These are phyloP conservation scores for Neotropicomus parvogracilis DNA, from an alignment of 1,284 basidiomycete genomes.

Conservation along the genomic window DNA sequence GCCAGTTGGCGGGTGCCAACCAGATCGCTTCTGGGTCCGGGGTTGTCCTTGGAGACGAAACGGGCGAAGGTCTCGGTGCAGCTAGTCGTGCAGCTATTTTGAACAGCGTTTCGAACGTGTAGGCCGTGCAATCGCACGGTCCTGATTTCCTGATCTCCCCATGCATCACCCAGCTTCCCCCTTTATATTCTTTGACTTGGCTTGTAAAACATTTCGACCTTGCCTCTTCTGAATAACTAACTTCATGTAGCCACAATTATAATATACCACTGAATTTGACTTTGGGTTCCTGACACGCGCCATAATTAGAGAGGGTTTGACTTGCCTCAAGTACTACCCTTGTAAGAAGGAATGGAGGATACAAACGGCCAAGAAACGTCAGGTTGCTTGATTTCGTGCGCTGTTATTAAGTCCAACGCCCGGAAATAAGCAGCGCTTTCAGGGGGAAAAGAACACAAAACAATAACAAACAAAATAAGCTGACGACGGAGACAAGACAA, in stretches of 20 bases:
- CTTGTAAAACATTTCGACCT: no score
- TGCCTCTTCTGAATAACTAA: no score
- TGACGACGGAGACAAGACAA: conserved; percentile 33
- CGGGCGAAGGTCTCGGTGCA: conserved; percentile 41
- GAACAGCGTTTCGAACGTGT: conserved; percentile 47
- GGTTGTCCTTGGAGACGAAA: conserved; percentile 39
- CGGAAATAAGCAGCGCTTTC: conserved; percentile 1
- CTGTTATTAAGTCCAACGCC: conserved; percentile 8
- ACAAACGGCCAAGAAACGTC: conserved; percentile 17
- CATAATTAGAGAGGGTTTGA: conserved; percentile 3
- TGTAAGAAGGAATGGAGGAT: conserved; percentile 6
- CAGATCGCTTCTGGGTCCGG: conserved; percentile 37
- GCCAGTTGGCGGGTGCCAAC: conserved; percentile 39
- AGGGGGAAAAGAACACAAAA: conserved; percentile 33
- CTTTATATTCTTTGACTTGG: not conserved
- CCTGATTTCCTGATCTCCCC: not conserved
- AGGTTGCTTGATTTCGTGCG: conserved; percentile 12
- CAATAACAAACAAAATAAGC: conserved; percentile 30
- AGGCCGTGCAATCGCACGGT: conserved; percentile 10
- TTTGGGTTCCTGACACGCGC: not conserved
- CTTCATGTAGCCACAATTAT: not conserved
- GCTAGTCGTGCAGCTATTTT: conserved; percentile 53
- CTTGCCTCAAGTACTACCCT: conserved; percentile 9
- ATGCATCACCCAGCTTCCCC: not conserved
- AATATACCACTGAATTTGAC: conserved; percentile 17